These are phyloP conservation scores for Chalciporus pseudorubinellus DNA, from an alignment of 768 basidiomycete genomes.

Conservation along the genomic window DNA sequence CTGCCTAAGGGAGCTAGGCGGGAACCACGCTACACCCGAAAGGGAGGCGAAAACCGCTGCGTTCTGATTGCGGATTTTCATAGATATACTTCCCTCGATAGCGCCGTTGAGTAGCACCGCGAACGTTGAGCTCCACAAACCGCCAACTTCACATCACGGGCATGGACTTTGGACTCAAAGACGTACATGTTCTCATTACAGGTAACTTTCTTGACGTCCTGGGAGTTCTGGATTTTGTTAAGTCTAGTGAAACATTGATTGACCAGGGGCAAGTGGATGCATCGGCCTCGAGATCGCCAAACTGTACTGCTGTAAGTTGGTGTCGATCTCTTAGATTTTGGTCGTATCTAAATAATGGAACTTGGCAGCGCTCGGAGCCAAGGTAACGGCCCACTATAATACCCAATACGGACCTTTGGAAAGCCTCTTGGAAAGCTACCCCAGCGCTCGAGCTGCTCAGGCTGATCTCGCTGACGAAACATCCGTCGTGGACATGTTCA, in stretches of 20 bases:
- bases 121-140: too few species aligned
- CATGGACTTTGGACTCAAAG: slow-evolving; percentile 58
- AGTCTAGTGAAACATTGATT: background rate
- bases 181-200: slow-evolving; percentile 67
- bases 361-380: slow-evolving; percentile 60
- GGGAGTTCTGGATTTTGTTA: too few species aligned
- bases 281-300: slow-evolving; percentile 65
- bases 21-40: too few species aligned
- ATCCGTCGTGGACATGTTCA: slow-evolving; percentile 52
- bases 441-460: slow-evolving; percentile 37
- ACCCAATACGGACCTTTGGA: slow-evolving; percentile 44
- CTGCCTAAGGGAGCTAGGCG: too few species aligned
- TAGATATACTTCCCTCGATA: too few species aligned
- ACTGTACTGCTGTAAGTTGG: slow-evolving; percentile 51
- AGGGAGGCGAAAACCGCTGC: too few species aligned
- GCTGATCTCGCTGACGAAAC: slow-evolving; percentile 58
- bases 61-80: too few species aligned
- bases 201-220: slow-evolving; percentile 43
- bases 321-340: background rate
- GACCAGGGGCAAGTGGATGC: slow-evolving; percentile 67
- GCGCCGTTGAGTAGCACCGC: too few species aligned
- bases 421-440: slow-evolving; percentile 39
- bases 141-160: too few species aligned
- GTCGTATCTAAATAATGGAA: background rate
- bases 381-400: slow-evolving; percentile 72